These are phyloP conservation scores for Iris macrosiphon DNA, from an alignment of 106 monocot genomes.

Conservation along the genomic window DNA sequence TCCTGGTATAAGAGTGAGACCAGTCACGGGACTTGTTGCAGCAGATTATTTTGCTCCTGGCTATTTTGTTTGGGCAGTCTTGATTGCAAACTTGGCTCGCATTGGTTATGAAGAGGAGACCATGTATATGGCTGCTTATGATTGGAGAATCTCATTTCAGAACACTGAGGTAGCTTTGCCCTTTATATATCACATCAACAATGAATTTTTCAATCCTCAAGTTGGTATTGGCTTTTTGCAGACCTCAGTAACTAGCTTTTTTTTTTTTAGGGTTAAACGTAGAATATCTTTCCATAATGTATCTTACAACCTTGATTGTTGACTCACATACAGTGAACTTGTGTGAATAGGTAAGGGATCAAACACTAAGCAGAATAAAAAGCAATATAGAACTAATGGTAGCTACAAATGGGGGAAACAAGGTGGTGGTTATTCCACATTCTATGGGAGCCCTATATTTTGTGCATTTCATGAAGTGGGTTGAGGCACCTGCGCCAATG, in stretches of 20 bases:
- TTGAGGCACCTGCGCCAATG: constrained; percentile 88
- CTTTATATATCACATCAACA: background rate
- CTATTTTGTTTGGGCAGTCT: constrained; percentile 99
- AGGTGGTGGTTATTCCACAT: constrained; percentile 98
- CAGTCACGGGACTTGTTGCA: constrained; percentile 94
- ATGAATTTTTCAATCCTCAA: too few species aligned
- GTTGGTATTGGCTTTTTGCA: too few species aligned
- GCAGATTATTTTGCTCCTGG: constrained; percentile 99
- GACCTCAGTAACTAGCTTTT: too few species aligned
- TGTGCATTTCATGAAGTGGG: constrained; percentile 99
- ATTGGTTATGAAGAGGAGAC: constrained; percentile 99
- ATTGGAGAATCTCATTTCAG: constrained; percentile 99
- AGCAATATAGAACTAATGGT: constrained; percentile 98
- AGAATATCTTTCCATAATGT: too few species aligned
- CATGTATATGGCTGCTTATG: constrained; percentile 99
- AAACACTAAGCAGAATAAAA: constrained; percentile 90
- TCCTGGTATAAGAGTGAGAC: constrained; percentile 76
- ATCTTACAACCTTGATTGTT: constrained; percentile 1
- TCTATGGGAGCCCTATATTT: constrained; percentile 99
- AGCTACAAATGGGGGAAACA: constrained; percentile 84
- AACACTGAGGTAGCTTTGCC: constrained; percentile 74
- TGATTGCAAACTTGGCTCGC: constrained; percentile 97
- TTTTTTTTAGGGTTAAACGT: too few species aligned
- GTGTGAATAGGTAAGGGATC: constrained; percentile 70
- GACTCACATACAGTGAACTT: background rate